A percentile compares a stretch with the other conserved stretches of the same genome.
phyloP scores from a whole-genome alignment of 306 rosid species.

The Mimosa bimucronata region DNA sequence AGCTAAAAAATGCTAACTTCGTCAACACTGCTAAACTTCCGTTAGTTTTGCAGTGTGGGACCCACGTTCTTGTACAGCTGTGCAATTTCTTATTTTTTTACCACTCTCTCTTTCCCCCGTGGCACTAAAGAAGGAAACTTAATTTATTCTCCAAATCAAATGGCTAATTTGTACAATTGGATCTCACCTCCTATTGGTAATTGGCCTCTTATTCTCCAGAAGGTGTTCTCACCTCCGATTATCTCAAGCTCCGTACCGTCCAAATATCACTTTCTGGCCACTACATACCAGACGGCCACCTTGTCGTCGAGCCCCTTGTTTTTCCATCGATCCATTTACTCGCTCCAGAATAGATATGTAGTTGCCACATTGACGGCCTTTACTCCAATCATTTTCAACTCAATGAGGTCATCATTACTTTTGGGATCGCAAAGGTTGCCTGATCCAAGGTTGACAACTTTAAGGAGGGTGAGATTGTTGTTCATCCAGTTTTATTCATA shows the following conservation, averaged over 20 bases:
- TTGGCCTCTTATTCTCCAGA: slow-evolving; percentile 45
- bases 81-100: too few species aligned
- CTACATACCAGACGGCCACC: slow-evolving; percentile 52
- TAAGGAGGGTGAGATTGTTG: slow-evolving; percentile 45
- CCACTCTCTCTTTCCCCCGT: too few species aligned
- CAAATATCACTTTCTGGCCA: slow-evolving; percentile 34
- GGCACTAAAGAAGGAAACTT: too few species aligned
- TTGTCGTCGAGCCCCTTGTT: slow-evolving; percentile 44
- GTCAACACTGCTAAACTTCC: too few species aligned
- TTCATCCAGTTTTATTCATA: slow-evolving; percentile 36
- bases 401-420: slow-evolving; percentile 41
- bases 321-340: slow-evolving; percentile 58
- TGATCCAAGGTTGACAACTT: slow-evolving; percentile 44
- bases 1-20: too few species aligned
- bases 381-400: slow-evolving; percentile 34
- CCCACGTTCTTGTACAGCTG: too few species aligned
- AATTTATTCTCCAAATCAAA: too few species aligned
- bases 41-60: too few species aligned
- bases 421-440: slow-evolving; percentile 47
- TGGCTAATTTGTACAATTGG: too few species aligned
- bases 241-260: slow-evolving; percentile 59
- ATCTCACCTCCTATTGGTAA: too few species aligned
- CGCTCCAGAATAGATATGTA: slow-evolving; percentile 51
- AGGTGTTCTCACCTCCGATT: slow-evolving; percentile 55
- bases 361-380: slow-evolving; percentile 57